Percentiles rank a stretch among this genome's conserved stretches.
Conservation (phyloP, 2,329 filamentous ascomycete species). For the Penicillium olsonii region DNA sequence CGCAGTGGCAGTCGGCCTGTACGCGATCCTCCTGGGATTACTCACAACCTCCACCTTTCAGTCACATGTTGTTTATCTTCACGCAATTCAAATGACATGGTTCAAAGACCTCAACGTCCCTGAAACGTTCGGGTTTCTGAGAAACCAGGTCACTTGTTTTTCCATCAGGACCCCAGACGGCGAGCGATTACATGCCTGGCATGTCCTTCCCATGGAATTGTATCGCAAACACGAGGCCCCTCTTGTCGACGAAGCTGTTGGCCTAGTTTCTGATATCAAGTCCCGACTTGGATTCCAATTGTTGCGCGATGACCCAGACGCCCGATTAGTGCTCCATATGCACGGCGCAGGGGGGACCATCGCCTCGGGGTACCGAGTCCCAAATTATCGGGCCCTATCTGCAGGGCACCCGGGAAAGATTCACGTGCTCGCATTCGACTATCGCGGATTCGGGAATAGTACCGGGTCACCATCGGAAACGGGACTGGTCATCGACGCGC, state of each 20-base stretch:
- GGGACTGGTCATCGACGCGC: slow-evolving; percentile 57
- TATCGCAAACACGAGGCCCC: slow-evolving; percentile 47
- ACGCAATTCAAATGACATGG: slow-evolving; percentile 58
- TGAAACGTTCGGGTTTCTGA: slow-evolving; percentile 52
- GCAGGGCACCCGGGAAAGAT: slow-evolving; percentile 50
- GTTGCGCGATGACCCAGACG: slow-evolving; percentile 35
- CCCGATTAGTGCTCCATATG: slow-evolving; percentile 4
- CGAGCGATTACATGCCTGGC: slow-evolving; percentile 51
- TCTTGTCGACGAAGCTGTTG: slow-evolving; percentile 43
- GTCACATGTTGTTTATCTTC: slow-evolving; percentile 59
- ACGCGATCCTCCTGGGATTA: slow-evolving; percentile 49
- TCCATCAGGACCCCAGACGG: slow-evolving; percentile 45
- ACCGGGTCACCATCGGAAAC: slow-evolving; percentile 57
- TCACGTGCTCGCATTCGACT: slow-evolving; percentile 60
- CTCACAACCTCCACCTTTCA: slow-evolving; percentile 52
- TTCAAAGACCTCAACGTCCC: slow-evolving; percentile 53
- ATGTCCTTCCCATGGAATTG: slow-evolving; percentile 50
- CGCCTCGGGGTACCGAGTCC: slow-evolving; percentile 8
- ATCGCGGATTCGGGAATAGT: slow-evolving; percentile 54
- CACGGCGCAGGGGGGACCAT: slow-evolving; percentile 8
- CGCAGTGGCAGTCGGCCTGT: slow-evolving; percentile 34
- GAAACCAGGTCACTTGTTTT: slow-evolving; percentile 54
- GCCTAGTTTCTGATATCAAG: slow-evolving; percentile 38
- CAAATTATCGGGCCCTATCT: slow-evolving; percentile 6
- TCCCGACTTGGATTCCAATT: slow-evolving; percentile 45